Evolutionary conservation across 495 filamentous ascomycete species (phyloP).

Genomic region (Penicillium canescens): DNA sequence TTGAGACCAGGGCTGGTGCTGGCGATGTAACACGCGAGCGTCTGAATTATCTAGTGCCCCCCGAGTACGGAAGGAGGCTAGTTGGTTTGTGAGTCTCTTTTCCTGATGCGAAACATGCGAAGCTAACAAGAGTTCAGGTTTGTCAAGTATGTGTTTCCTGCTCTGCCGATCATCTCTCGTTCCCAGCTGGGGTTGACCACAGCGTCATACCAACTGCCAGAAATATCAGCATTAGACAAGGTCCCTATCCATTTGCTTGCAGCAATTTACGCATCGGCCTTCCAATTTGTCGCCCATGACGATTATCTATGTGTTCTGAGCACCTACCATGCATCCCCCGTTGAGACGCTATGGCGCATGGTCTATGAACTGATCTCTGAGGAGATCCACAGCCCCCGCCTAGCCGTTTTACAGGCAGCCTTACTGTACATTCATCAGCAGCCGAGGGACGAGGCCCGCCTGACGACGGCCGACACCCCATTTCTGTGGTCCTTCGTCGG

Average conservation of each 20-base stretch:
- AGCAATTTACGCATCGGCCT: constrained; percentile 37
- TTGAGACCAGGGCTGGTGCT: constrained; percentile 23
- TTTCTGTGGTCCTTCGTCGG: constrained; percentile 41
- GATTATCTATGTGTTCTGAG: constrained; percentile 31
- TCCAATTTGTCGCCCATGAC: constrained; percentile 35
- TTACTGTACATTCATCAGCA: constrained; percentile 34
- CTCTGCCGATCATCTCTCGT: constrained; percentile 32
- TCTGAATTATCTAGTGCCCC: constrained; percentile 27
- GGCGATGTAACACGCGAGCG: constrained; percentile 24
- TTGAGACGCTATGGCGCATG: constrained; percentile 33
- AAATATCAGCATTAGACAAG: constrained; percentile 16
- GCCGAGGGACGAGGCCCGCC: constrained; percentile 20
- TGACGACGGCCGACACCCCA: constrained; percentile 28
- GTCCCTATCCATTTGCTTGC: constrained; percentile 34
- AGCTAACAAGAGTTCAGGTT: constrained; percentile 20
- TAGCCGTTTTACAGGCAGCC: constrained; percentile 35
- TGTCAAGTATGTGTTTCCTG: constrained; percentile 33
- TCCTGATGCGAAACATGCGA: no score
- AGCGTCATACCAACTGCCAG: constrained; percentile 16
- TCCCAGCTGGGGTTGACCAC: constrained; percentile 27
- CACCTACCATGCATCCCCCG: constrained; percentile 29
- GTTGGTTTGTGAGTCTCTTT: constrained; percentile 24
- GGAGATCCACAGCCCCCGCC: constrained; percentile 36
- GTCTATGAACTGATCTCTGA: constrained; percentile 32
- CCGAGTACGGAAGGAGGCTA: constrained; percentile 29